phyloP scores from a whole-genome alignment of 108 stramenopile species.

The Fistulifera solaris region DNA sequence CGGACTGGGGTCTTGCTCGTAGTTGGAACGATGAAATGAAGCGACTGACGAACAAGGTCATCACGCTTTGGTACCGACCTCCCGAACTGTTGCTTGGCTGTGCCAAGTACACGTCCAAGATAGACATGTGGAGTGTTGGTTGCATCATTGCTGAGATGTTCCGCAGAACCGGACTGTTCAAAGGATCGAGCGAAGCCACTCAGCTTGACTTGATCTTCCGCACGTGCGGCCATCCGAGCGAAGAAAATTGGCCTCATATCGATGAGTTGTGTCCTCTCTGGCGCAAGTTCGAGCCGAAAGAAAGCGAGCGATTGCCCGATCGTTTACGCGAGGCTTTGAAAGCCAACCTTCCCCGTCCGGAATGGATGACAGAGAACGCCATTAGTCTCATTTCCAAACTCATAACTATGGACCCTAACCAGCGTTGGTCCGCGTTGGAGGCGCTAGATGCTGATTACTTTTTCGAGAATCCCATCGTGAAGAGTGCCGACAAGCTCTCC shows the following conservation, averaged over 20 bases:
- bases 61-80: conserved; percentile 96
- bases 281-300: conserved; percentile 61
- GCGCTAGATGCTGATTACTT: conserved; percentile 81
- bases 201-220: conserved; percentile 79
- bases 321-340: conserved; percentile 56
- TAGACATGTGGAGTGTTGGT: conserved; percentile 97
- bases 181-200: conserved; percentile 58
- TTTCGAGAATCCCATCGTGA: conserved; percentile 73
- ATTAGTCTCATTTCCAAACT: conserved; percentile 68
- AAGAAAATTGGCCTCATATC: conserved; percentile 66
- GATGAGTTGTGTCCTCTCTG: conserved; percentile 62
- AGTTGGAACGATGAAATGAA: conserved; percentile 84
- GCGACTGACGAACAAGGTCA: conserved; percentile 87
- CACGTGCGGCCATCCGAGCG: conserved; percentile 65
- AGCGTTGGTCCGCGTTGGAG: conserved; percentile 71
- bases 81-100: conserved; percentile 90
- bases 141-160: conserved; percentile 96
- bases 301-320: conserved; percentile 33
- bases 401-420: conserved; percentile 60
- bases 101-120: conserved; percentile 73
- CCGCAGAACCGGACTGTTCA: conserved; percentile 70
- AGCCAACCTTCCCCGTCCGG: conserved; percentile 48
- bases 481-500: conserved; percentile 58
- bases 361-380: conserved; percentile 86
- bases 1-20: conserved; percentile 93